Evolutionary conservation across 306 rosid species (phyloP), one percentile per base, ranked within the genome.

Genomic region (Ceratonia siliqua): DNA sequence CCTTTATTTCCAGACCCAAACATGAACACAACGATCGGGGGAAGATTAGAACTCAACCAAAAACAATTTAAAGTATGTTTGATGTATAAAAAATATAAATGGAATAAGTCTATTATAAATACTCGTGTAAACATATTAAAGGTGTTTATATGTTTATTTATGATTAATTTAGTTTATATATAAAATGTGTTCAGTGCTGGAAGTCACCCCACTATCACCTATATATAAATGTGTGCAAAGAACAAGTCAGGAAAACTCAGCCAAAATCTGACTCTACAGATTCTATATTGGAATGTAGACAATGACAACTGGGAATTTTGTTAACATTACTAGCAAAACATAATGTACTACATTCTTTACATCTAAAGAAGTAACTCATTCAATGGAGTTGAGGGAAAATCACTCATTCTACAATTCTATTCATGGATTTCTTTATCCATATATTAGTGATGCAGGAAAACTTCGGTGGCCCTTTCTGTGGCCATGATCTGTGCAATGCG

Each of bases 381-480:
- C 45, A 30, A 46, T 48, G 15, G 33, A 74, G 72, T 50, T 45
- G 9, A 46, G 67, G 30, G 41, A 64, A 75, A 76, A 55, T 28
- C 41, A 42, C 49, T 62, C 48, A 55, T 36, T 41, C 68, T 48
- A 63, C 73, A 62, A 69, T 52, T 48, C 67, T 43, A 9, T 56
- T 36, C 42, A 68, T 36, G 46, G 30, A 64, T 25, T 76, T 58
- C 49, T 55, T 54, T 21, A 54, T 65, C 42, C 28, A 52, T 6
- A 59, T 22, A 54, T 33, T 28, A 66, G 72, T 30, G 67, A 72
- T 28, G 41, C 18, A 5, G 18, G 70, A 13, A 72, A 64, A 57
- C 13, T 71, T 49, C 28, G 43, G 63, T 53, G 71, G 72, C 59
- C 68, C 69, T 36, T 35, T 72, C 42, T 68, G 30, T 22, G 63